phyloP scores from a whole-genome alignment of 305 asterid species.

The Fraxinus platypoda region DNA sequence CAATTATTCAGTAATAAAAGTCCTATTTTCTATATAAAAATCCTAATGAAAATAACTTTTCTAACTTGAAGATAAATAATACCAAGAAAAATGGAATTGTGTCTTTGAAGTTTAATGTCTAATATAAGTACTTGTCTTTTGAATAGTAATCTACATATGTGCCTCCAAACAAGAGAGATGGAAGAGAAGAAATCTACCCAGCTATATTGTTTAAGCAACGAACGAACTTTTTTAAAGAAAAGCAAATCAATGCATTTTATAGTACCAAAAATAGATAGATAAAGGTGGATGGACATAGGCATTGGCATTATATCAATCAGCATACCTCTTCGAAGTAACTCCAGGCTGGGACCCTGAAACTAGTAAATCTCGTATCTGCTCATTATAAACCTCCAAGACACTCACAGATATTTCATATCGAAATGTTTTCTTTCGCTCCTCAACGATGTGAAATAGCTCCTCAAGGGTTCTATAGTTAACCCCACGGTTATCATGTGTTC shows the following conservation, averaged over 20 bases:
- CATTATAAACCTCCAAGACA: conserved; percentile 93
- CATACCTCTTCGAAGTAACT: conserved; percentile 59
- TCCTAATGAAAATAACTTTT: no score
- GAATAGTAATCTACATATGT: no score
- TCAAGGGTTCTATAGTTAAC: conserved; percentile 90
- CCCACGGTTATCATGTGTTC: conserved; percentile 86
- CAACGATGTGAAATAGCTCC: conserved; percentile 72
- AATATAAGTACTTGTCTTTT: no score
- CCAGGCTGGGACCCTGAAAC: conserved; percentile 60
- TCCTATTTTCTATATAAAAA: no score
- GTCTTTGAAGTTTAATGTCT: no score
- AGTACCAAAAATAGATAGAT: not conserved
- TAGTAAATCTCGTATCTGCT: conserved; percentile 81
- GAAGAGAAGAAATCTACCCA: not conserved
- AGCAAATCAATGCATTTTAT: not conserved
- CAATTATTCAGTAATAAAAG: no score
- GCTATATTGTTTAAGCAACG: not conserved
- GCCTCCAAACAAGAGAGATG: no score
- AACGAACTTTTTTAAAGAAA: not conserved
- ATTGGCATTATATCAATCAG: not conserved
- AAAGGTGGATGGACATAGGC: not conserved
- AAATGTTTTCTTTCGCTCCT: conserved; percentile 63
- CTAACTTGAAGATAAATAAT: no score
- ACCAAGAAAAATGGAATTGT: no score
- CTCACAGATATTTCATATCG: conserved; percentile 76